Conservation (phyloP, 1,284 basidiomycete species). For the Thecaphora frezii region DNA sequence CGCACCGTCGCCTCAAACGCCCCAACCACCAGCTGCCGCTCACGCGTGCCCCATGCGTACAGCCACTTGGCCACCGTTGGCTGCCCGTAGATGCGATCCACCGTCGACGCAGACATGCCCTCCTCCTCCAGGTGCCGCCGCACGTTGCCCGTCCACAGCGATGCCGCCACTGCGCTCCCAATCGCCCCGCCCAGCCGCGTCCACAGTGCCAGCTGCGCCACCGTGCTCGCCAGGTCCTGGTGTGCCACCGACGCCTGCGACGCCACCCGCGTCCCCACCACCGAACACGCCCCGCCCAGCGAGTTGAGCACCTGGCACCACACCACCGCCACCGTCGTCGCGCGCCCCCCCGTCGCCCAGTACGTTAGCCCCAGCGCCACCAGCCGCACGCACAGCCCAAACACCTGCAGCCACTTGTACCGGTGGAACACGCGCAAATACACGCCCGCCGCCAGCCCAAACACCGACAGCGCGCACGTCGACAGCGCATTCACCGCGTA, state of each 20-base stretch:
- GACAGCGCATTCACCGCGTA: constrained; percentile 2
- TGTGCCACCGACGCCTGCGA: constrained; percentile 60
- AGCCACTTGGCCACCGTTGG: constrained; percentile 7
- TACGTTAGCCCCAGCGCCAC: constrained; percentile 18
- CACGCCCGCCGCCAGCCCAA: constrained; percentile 60
- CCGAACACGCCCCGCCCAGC: constrained; percentile 49
- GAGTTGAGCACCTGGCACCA: constrained; percentile 47
- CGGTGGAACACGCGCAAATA: constrained; percentile 61
- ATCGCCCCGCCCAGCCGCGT: constrained; percentile 60
- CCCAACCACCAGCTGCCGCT: constrained; percentile 6
- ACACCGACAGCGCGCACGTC: constrained; percentile 7
- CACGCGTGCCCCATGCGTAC: constrained; percentile 5
- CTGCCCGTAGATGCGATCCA: constrained; percentile 18
- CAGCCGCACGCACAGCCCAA: constrained; percentile 16
- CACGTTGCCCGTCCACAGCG: constrained; percentile 57
- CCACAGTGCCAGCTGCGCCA: constrained; percentile 60
- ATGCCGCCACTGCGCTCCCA: constrained; percentile 55
- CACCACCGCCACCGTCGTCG: constrained; percentile 10
- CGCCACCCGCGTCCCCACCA: constrained; percentile 59
- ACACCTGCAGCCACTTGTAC: constrained; percentile 60
- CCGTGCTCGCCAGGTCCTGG: constrained; percentile 59
- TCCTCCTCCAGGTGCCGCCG: constrained; percentile 61
- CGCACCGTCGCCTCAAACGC: constrained; percentile 12
- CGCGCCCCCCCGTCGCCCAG: constrained; percentile 16
- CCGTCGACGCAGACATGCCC: constrained; percentile 22